Evolutionary conservation across 306 rosid genomes (phyloP).

Genomic region (Castanea mollissima): DNA sequence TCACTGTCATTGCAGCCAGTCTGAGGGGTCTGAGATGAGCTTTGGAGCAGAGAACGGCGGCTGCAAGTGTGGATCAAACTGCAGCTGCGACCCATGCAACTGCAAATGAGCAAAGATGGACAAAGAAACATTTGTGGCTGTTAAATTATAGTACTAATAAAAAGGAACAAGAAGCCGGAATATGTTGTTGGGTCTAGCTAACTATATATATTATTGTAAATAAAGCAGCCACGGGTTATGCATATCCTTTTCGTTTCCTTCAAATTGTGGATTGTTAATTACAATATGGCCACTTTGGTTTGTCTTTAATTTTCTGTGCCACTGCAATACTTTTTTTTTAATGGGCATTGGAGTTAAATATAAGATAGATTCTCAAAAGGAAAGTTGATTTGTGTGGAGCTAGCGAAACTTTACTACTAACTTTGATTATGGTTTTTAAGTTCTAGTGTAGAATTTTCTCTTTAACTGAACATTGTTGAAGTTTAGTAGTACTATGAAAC

Average conservation of each 20-base stretch:
- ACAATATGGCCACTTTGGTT: neutral
- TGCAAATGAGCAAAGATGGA: conserved; percentile 20
- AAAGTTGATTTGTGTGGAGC: no score
- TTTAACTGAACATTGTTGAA: no score
- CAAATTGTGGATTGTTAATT: neutral
- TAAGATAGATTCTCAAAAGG: neutral
- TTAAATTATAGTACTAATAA: neutral
- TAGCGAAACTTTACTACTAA: no score
- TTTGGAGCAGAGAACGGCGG: conserved; percentile 26
- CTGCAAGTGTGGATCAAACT: conserved; percentile 31
- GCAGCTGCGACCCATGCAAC: conserved; percentile 28
- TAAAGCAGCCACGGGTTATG: neutral
- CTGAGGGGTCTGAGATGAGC: conserved; percentile 35
- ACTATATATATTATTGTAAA: neutral
- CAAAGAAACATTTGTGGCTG: neutral
- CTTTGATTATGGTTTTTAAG: no score
- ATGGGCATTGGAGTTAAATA: neutral
- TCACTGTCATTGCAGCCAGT: neutral
- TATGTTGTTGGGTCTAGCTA: neutral
- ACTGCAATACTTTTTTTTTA: neutral
- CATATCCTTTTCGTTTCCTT: neutral
- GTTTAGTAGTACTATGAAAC: no score
- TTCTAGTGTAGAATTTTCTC: no score
- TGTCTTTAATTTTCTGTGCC: neutral
- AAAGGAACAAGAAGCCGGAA: no score